Evolutionary conservation across 352 stramenopile species (phyloP).

Genomic region (Phytophthora litchii): DNA sequence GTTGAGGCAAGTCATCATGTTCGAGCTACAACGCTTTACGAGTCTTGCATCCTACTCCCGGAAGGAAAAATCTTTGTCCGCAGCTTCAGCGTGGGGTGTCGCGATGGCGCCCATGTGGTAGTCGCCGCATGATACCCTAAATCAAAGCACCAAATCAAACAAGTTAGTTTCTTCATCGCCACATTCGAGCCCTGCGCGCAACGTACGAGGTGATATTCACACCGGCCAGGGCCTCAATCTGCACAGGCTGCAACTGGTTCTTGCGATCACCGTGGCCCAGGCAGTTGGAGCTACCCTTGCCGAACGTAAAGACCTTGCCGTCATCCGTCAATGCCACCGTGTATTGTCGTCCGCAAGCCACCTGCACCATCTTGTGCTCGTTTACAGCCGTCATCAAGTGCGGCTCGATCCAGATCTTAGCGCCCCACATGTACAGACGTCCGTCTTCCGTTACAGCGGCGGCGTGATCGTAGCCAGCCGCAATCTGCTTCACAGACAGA

Average conservation of each 20-base stretch:
- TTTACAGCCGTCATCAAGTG: conserved; percentile 85
- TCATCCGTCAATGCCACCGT: conserved; percentile 77
- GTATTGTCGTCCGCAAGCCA: conserved; percentile 87
- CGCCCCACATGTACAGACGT: conserved; percentile 83
- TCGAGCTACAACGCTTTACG: conserved; percentile 4
- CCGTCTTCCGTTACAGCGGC: conserved; percentile 80
- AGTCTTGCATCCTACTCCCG: conserved; percentile 41
- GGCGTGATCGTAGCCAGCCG: conserved; percentile 94
- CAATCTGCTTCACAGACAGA: conserved; percentile 83
- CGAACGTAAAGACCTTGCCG: conserved; percentile 88
- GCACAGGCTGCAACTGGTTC: conserved; percentile 87
- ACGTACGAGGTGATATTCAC: conserved; percentile 73
- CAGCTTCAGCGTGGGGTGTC: conserved; percentile 65
- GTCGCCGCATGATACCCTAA: conserved; percentile 82
- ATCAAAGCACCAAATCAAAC: conserved; percentile 3
- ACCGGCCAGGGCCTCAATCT: conserved; percentile 66
- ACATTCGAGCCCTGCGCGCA: not conserved
- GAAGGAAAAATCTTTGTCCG: conserved; percentile 87
- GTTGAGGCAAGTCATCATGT: conserved; percentile 18
- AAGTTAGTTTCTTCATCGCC: conserved; percentile 4
- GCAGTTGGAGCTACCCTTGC: conserved; percentile 87
- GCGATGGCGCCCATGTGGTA: conserved; percentile 88
- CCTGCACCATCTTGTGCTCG: conserved; percentile 73
- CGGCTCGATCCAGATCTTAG: conserved; percentile 93
- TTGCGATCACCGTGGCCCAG: conserved; percentile 90